Evolutionary conservation across 257 asterid genomes (phyloP).

Genomic region (Solanum etuberosum): DNA sequence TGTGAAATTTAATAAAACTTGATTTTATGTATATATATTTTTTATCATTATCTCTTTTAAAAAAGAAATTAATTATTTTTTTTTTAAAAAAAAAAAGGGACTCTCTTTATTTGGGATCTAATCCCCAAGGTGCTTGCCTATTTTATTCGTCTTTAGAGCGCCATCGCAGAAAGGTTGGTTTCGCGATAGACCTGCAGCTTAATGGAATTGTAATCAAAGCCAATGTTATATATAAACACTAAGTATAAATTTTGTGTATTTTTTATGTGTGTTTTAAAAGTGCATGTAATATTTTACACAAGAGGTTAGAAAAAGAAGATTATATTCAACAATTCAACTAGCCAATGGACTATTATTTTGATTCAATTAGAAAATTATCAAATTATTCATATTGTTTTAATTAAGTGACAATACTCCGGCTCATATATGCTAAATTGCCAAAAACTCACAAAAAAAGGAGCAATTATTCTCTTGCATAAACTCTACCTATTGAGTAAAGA

Average conservation of each 20-base stretch:
- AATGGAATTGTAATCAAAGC: background rate
- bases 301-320: background rate
- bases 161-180: rapidly evolving
- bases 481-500: background rate
- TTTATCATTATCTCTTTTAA: background rate
- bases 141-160: background rate
- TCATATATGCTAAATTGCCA: background rate
- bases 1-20: background rate
- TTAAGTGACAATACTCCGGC: background rate
- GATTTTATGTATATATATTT: background rate
- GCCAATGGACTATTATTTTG: background rate
- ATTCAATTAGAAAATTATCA: background rate
- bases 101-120: too few relatives aligned
- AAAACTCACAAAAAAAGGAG: background rate
- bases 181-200: rapidly evolving
- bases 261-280: background rate
- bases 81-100: rapidly evolving
- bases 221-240: background rate
- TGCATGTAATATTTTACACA: background rate
- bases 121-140: background rate
- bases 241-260: background rate
- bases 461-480: background rate
- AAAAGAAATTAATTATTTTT: background rate
- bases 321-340: background rate
- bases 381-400: background rate